phyloP scores from a whole-genome alignment of 2,329 filamentous ascomycete genomes.

The Teratosphaeria pseudoeucalypti region DNA sequence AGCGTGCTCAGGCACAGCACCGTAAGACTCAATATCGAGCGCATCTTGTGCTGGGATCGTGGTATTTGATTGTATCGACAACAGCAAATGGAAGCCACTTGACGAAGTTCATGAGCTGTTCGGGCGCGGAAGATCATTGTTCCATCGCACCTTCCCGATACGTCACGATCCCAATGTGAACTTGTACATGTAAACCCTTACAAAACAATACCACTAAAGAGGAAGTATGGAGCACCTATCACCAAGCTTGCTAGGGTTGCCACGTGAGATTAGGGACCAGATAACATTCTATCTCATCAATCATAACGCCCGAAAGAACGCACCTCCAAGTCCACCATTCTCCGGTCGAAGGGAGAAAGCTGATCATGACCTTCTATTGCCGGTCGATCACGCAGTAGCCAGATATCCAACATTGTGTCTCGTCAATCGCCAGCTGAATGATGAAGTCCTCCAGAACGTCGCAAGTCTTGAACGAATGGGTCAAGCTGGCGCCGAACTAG shows the following conservation, averaged over 20 bases:
- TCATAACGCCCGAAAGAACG: conserved; percentile 3
- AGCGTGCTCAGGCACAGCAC: conserved; percentile 13
- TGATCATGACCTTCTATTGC: conserved; percentile 1
- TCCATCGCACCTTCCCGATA: background rate
- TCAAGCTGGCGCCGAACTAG: conserved; percentile 8
- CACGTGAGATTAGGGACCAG: conserved; percentile 15
- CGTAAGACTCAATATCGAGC: background rate
- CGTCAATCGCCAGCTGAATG: conserved; percentile 10
- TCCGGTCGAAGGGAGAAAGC: conserved; percentile 3
- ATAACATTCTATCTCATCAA: conserved; percentile 10
- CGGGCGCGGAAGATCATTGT: background rate
- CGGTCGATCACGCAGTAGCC: conserved; percentile 6
- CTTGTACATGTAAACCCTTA: background rate
- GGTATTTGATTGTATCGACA: background rate
- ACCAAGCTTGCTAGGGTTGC: conserved; percentile 9
- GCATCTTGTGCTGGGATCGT: background rate
- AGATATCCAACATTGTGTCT: conserved; percentile 5
- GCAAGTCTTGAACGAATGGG: conserved; percentile 4
- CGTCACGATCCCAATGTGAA: background rate
- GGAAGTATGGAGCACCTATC: background rate
- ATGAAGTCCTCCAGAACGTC: conserved; percentile 10
- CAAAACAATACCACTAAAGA: background rate
- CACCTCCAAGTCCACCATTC: conserved; percentile 1
- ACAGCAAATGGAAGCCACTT: background rate
- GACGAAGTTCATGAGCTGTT: background rate